phyloP scores from a whole-genome alignment of 2,329 filamentous ascomycete genomes.

The Neophaeococcomyces aloes region DNA sequence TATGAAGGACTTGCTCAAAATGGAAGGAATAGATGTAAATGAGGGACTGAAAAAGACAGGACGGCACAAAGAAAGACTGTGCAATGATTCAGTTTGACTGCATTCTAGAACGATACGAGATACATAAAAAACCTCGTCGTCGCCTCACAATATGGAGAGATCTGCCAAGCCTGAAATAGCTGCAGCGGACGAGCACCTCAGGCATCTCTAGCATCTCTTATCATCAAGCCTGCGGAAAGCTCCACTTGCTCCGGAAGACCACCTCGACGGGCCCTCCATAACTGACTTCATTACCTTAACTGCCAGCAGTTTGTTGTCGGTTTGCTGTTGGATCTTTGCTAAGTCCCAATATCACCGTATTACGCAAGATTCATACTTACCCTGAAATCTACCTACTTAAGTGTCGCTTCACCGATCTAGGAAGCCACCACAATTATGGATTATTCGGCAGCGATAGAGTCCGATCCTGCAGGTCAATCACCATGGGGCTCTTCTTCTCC shows the following conservation, averaged over 20 bases:
- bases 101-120: not conserved
- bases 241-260: too few relatives aligned
- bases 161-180: slow-evolving; percentile 1
- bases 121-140: not conserved
- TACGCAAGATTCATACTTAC: not conserved
- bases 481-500: slow-evolving; percentile 55
- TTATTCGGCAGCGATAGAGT: slow-evolving; percentile 46
- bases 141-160: slow-evolving; percentile 2
- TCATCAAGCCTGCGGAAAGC: not conserved
- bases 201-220: not conserved
- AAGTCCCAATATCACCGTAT: not conserved
- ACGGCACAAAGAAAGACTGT: not conserved
- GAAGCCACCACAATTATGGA: slow-evolving; percentile 42
- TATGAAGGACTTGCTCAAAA: too few relatives aligned
- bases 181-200: too few relatives aligned
- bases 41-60: not conserved
- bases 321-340: not conserved
- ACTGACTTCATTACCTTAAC: not conserved
- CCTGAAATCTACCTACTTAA: too few relatives aligned
- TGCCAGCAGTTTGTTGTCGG: not conserved
- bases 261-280: too few relatives aligned
- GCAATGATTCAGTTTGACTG: not conserved
- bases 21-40: too few relatives aligned
- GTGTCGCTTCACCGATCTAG: too few relatives aligned
- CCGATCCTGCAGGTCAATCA: slow-evolving; percentile 48